phyloP scores from a whole-genome alignment of 1,139 yeast species.

The Sugiyamaella novakii region DNA sequence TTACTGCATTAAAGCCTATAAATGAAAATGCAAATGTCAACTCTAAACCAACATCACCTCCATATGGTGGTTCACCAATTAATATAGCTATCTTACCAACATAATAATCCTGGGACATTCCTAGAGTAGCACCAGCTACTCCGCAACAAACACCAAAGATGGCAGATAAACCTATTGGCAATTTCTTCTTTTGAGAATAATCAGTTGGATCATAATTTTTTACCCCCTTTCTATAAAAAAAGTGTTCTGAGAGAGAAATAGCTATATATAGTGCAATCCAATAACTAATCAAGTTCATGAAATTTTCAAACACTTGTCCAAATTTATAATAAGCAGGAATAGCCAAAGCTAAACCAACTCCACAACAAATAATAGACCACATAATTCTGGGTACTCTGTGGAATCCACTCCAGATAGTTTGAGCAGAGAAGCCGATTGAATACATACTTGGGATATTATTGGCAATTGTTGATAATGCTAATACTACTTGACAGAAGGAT shows the following conservation, averaged over 20 bases:
- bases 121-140: conserved; percentile 79
- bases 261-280: conserved; percentile 85
- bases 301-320: conserved; percentile 70
- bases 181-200: conserved; percentile 55
- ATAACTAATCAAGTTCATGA: conserved; percentile 88
- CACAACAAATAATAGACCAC: conserved; percentile 80
- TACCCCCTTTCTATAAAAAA: conserved; percentile 61
- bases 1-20: conserved; percentile 57
- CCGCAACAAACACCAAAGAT: conserved; percentile 77
- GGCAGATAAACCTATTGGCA: conserved; percentile 81
- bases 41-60: conserved; percentile 90
- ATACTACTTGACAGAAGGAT: conserved; percentile 79
- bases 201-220: conserved; percentile 60
- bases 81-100: conserved; percentile 62
- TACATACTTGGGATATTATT: conserved; percentile 93
- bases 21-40: conserved; percentile 71
- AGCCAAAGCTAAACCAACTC: conserved; percentile 76
- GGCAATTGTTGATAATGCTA: conserved; percentile 85
- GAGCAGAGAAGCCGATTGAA: conserved; percentile 82
- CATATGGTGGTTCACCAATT: conserved; percentile 57
- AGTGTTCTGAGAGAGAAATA: conserved; percentile 73
- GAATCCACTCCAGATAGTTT: conserved; percentile 75
- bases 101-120: conserved; percentile 87
- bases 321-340: conserved; percentile 84
- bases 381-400: conserved; percentile 73